phyloP scores from a whole-genome alignment of 345 rosid species.

The Eucalyptus cloeziana region DNA sequence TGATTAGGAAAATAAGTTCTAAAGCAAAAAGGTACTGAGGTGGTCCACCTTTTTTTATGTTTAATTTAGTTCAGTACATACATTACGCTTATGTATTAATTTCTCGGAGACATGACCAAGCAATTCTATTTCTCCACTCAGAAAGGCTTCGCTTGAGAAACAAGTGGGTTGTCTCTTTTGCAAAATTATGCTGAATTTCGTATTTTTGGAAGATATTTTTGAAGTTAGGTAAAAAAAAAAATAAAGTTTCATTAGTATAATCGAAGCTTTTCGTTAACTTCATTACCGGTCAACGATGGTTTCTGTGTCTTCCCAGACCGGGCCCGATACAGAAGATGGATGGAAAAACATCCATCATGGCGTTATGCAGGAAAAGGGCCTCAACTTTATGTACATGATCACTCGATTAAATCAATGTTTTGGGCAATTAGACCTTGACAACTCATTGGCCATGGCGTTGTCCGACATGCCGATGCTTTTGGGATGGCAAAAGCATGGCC shows the following conservation, averaged over 20 bases:
- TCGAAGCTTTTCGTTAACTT: background rate
- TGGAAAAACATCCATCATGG: background rate
- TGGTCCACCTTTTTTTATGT: background rate
- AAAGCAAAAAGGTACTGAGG: background rate
- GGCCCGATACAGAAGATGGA: background rate
- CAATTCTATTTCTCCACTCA: background rate
- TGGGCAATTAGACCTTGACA: background rate
- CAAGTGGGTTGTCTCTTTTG: background rate
- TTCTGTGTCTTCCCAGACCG: background rate
- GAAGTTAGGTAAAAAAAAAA: background rate
- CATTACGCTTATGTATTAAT: background rate
- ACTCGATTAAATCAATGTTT: background rate
- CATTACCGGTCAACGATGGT: background rate
- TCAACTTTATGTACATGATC: background rate
- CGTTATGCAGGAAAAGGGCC: background rate
- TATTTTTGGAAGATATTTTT: accelerated
- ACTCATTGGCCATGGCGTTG: background rate
- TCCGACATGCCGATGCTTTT: background rate
- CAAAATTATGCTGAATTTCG: background rate
- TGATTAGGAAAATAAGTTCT: background rate
- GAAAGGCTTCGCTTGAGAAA: background rate
- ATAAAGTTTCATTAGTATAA: background rate
- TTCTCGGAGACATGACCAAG: background rate
- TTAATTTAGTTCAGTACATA: background rate
- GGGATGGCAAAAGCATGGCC: background rate